phyloP scores from a whole-genome alignment of 2,329 filamentous ascomycete species.

The Zasmidium citrigriseum region DNA sequence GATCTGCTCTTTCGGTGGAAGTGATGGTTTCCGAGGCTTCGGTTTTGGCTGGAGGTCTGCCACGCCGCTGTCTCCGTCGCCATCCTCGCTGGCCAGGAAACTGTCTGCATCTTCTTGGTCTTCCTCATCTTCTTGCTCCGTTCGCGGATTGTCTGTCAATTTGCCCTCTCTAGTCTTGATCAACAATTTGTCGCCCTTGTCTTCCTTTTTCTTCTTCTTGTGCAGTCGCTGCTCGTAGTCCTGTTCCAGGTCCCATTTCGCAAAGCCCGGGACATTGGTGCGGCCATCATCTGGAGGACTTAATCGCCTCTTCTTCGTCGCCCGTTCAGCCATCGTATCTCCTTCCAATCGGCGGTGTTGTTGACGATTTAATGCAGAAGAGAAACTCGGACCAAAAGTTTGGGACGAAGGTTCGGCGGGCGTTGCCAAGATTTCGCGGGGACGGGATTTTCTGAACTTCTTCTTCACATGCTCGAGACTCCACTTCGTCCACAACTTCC shows the following conservation, averaged over 20 bases:
- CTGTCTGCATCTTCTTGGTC: slow-evolving; percentile 61
- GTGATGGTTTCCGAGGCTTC: slow-evolving; percentile 58
- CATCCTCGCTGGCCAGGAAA: slow-evolving; percentile 61
- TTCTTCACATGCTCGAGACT: background rate
- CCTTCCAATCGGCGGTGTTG: background rate
- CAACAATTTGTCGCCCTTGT: slow-evolving; percentile 74
- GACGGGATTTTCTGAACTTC: slow-evolving; percentile 3
- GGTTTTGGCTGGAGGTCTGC: slow-evolving; percentile 50
- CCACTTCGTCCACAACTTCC: slow-evolving; percentile 1
- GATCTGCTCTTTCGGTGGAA: slow-evolving; percentile 78
- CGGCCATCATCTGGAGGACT: slow-evolving; percentile 46
- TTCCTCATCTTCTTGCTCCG: slow-evolving; percentile 41
- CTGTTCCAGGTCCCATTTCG: slow-evolving; percentile 88
- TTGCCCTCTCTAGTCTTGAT: slow-evolving; percentile 82
- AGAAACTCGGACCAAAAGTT: slow-evolving; percentile 1
- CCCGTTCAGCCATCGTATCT: slow-evolving; percentile 48
- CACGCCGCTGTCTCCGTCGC: slow-evolving; percentile 47
- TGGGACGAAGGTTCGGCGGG: slow-evolving; percentile 4
- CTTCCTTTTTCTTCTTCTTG: slow-evolving; percentile 66
- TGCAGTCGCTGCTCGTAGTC: slow-evolving; percentile 81
- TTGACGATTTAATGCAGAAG: background rate
- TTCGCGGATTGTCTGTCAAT: slow-evolving; percentile 55
- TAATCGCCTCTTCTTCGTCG: slow-evolving; percentile 53
- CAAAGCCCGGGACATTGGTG: slow-evolving; percentile 29
- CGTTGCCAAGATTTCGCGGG: slow-evolving; percentile 6